Evolutionary conservation across 2,329 filamentous ascomycete species (phyloP).

Genomic region (Exserohilum turcica): DNA sequence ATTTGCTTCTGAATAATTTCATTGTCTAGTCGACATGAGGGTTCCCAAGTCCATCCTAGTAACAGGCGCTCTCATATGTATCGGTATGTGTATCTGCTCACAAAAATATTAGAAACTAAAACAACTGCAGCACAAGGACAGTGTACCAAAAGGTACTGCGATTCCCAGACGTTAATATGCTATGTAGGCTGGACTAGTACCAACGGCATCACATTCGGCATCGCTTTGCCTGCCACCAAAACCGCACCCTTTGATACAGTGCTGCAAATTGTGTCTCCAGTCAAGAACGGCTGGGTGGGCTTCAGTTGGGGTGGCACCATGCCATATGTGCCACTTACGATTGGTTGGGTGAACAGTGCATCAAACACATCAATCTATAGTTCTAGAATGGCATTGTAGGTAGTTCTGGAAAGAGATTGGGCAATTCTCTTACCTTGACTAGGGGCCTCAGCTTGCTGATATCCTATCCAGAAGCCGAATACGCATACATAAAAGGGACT

Average conservation of each 20-base stretch:
- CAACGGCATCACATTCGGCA: constrained; percentile 37
- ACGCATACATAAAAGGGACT: constrained; percentile 39
- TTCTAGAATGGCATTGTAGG: constrained; percentile 50
- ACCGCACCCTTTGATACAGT: constrained; percentile 49
- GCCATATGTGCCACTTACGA: constrained; percentile 55
- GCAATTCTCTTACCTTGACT: neutral
- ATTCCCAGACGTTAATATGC: constrained; percentile 42
- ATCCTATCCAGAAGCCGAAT: constrained; percentile 32
- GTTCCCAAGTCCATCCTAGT: constrained; percentile 1
- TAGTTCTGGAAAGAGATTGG: neutral
- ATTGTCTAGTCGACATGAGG: constrained; percentile 25
- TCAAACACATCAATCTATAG: constrained; percentile 48
- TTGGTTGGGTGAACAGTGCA: constrained; percentile 54
- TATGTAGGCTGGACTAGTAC: constrained; percentile 52
- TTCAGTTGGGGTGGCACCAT: constrained; percentile 58
- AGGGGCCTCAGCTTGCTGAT: constrained; percentile 36
- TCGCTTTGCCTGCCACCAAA: constrained; percentile 46
- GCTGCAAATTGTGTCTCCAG: constrained; percentile 53
- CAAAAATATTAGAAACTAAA: neutral
- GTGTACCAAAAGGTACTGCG: constrained; percentile 32
- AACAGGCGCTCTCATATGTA: constrained; percentile 12
- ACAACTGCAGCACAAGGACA: constrained; percentile 20
- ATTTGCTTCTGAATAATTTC: neutral
- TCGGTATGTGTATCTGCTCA: constrained; percentile 14
- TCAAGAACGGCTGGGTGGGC: constrained; percentile 55